phyloP scores from a whole-genome alignment of 2,329 filamentous ascomycete species.

The Penicillium sp. region DNA sequence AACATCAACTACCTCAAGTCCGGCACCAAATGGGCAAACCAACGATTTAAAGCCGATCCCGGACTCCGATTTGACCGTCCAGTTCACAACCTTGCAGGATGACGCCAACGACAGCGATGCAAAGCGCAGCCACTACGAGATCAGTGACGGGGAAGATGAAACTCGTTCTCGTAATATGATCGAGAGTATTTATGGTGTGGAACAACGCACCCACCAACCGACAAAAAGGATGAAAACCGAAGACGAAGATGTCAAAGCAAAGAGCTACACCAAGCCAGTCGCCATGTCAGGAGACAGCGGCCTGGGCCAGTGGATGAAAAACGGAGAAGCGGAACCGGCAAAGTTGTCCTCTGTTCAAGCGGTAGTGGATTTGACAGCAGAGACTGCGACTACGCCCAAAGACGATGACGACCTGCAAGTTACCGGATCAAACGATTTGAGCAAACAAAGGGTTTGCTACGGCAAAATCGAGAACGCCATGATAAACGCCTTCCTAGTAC shows the following conservation, averaged over 20 bases:
- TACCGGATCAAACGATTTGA: conserved; percentile 61
- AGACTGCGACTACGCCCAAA: conserved; percentile 23
- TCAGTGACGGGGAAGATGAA: conserved; percentile 37
- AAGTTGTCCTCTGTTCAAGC: conserved; percentile 55
- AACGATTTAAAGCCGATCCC: not conserved
- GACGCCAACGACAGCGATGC: conserved; percentile 29
- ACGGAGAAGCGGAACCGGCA: conserved; percentile 54
- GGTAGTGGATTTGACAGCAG: conserved; percentile 51
- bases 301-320: conserved; percentile 69
- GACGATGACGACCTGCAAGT: conserved; percentile 46
- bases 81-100: conserved; percentile 33
- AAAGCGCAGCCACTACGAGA: conserved; percentile 36
- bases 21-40: conserved; percentile 14
- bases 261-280: conserved; percentile 49
- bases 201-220: conserved; percentile 65
- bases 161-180: conserved; percentile 56
- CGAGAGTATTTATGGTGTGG: conserved; percentile 75
- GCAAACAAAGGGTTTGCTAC: conserved; percentile 76
- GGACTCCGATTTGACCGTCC: conserved; percentile 29
- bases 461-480: conserved; percentile 72
- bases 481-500: conserved; percentile 70
- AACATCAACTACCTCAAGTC: conserved; percentile 18
- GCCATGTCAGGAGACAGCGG: conserved; percentile 57
- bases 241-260: conserved; percentile 50
- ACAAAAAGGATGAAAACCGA: conserved; percentile 68